These are phyloP conservation scores for Aphanomyces stellatus DNA, from an alignment of 352 stramenopile species.

Conservation along the genomic window DNA sequence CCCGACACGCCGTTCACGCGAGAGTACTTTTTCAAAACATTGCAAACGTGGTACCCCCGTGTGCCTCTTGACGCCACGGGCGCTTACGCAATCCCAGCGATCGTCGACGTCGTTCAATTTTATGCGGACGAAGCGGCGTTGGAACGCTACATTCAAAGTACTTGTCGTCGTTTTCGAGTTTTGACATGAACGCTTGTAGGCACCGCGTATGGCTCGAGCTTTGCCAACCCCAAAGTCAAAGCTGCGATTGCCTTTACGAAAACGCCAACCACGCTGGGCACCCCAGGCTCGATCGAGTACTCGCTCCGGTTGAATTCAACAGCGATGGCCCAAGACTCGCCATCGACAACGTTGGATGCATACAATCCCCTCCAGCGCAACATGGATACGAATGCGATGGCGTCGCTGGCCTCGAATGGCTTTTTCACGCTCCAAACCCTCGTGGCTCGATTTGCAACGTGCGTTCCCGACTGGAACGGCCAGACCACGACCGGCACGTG, in stretches of 20 bases:
- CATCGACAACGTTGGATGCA: conserved; percentile 26
- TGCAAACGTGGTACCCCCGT: conserved; percentile 54
- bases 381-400: background rate
- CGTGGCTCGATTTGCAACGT: conserved; percentile 49
- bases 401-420: background rate
- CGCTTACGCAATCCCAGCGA: conserved; percentile 31
- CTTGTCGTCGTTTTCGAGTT: no score
- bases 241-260: conserved; percentile 54
- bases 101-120: conserved; percentile 50
- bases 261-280: conserved; percentile 22
- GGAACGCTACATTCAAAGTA: conserved; percentile 45
- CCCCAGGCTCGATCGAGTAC: background rate
- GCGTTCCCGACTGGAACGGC: conserved; percentile 36
- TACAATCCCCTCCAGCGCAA: background rate
- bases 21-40: conserved; percentile 35
- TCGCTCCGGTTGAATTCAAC: conserved; percentile 2
- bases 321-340: conserved; percentile 23
- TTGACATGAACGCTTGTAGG: no score
- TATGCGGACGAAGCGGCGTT: conserved; percentile 38
- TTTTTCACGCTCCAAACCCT: conserved; percentile 37
- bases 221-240: conserved; percentile 46
- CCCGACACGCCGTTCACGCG: conserved; percentile 63
- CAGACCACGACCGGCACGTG: background rate
- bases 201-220: conserved; percentile 32
- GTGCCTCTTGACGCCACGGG: conserved; percentile 23